phyloP scores from a whole-genome alignment of 305 asterid species.

The Solanum chacoense region DNA sequence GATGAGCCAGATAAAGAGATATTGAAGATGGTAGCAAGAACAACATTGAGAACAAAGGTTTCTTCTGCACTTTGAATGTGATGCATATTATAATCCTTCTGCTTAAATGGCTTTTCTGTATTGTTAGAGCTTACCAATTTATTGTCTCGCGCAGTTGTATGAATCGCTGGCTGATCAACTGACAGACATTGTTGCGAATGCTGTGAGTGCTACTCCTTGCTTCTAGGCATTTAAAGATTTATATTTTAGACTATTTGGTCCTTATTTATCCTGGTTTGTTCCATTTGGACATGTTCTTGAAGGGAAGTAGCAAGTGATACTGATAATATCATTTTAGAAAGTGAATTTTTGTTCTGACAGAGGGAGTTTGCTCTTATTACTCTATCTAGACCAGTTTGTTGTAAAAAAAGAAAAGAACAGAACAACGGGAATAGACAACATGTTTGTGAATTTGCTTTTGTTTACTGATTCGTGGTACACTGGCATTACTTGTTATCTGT shows the following conservation, averaged over 20 bases:
- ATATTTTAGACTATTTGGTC: background rate
- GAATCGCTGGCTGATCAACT: constrained; percentile 95
- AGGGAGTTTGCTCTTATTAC: background rate
- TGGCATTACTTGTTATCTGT: background rate
- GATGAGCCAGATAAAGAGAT: constrained; percentile 93
- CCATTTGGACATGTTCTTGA: background rate
- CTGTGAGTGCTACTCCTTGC: constrained; percentile 47
- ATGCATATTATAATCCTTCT: background rate
- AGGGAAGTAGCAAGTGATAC: background rate
- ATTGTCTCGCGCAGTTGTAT: constrained; percentile 47
- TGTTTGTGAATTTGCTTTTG: background rate
- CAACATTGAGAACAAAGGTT: constrained; percentile 93
- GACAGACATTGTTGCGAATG: constrained; percentile 73
- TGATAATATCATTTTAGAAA: background rate
- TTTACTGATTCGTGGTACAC: background rate
- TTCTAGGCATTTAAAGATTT: background rate
- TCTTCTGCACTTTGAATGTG: background rate
- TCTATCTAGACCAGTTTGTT: background rate
- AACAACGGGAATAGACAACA: background rate
- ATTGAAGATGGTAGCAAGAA: constrained; percentile 95
- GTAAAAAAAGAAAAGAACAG: background rate
- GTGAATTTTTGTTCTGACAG: background rate
- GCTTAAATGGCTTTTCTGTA: background rate
- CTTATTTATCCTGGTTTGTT: background rate
- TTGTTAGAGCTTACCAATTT: background rate